These are phyloP conservation scores for Spergularia marina DNA, from an alignment of 148 eudicot genomes.

Conservation along the genomic window DNA sequence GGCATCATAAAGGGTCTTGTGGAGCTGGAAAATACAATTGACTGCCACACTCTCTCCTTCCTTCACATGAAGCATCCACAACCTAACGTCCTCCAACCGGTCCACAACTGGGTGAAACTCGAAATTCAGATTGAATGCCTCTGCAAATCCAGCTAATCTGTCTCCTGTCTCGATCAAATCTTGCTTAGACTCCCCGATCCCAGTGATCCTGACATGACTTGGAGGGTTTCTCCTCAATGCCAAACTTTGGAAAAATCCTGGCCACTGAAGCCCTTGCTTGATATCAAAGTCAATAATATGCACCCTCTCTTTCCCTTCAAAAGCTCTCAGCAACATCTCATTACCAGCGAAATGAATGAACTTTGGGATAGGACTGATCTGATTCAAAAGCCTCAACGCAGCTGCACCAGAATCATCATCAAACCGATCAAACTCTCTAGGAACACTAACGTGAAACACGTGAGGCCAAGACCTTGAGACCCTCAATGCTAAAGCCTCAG, in stretches of 20 bases:
- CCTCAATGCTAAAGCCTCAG: constrained; percentile 76
- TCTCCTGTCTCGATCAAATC: constrained; percentile 85
- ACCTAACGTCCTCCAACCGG: constrained; percentile 79
- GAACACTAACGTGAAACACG: constrained; percentile 55
- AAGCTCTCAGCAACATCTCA: constrained; percentile 80
- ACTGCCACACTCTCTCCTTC: constrained; percentile 76
- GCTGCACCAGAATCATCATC: constrained; percentile 58
- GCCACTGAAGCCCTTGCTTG: constrained; percentile 97
- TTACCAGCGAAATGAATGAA: constrained; percentile 91
- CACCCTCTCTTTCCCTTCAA: constrained; percentile 78
- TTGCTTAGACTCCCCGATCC: constrained; percentile 84
- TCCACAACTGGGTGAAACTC: constrained; percentile 96
- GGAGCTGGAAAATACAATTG: constrained; percentile 72
- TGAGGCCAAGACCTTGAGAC: constrained; percentile 80
- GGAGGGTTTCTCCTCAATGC: constrained; percentile 66
- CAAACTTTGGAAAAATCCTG: constrained; percentile 77
- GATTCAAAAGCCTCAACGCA: constrained; percentile 73
- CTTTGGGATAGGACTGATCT: constrained; percentile 77
- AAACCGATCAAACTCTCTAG: constrained; percentile 63
- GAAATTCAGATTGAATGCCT: constrained; percentile 58
- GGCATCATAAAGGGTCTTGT: constrained; percentile 69
- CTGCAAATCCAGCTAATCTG: constrained; percentile 65
- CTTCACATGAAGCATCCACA: constrained; percentile 98
- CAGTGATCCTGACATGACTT: constrained; percentile 83
- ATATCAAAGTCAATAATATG: constrained; percentile 90